Evolutionary conservation across 805 yeast species (phyloP).

Genomic region (Candida ascalaphidarum): DNA sequence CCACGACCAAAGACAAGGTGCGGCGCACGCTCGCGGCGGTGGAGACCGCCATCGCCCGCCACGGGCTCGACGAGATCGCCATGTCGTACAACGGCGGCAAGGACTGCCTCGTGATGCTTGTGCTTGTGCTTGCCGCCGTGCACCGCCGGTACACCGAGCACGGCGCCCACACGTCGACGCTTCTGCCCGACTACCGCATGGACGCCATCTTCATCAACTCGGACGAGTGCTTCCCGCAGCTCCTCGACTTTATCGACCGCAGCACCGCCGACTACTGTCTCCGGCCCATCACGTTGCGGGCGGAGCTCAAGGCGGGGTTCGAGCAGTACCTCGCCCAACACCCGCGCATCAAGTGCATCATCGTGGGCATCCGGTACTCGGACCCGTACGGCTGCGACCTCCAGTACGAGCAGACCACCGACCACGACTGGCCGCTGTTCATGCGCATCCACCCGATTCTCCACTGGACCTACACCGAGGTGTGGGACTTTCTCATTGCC

Average conservation of each 20-base stretch:
- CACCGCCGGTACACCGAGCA: conserved; percentile 12
- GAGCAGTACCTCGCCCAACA: conserved; percentile 45
- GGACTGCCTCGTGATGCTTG: conserved; percentile 86
- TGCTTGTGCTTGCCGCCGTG: conserved; percentile 56
- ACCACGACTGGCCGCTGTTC: conserved; percentile 87
- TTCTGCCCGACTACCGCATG: conserved; percentile 29
- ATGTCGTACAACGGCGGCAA: conserved; percentile 94
- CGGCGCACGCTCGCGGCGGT: conserved; percentile 18
- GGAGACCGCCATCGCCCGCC: conserved; percentile 17
- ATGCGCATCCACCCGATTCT: conserved; percentile 80
- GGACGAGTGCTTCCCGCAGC: conserved; percentile 63
- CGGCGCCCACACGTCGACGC: background rate
- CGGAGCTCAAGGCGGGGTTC: conserved; percentile 62
- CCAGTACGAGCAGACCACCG: conserved; percentile 61
- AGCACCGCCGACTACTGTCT: conserved; percentile 52
- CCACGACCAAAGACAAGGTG: conserved; percentile 19
- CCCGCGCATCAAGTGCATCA: conserved; percentile 56
- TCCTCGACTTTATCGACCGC: conserved; percentile 53
- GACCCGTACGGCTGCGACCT: conserved; percentile 76
- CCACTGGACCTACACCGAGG: conserved; percentile 75
- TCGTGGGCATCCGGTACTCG: conserved; percentile 81
- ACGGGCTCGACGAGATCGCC: conserved; percentile 48
- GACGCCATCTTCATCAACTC: conserved; percentile 69
- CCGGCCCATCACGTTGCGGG: conserved; percentile 34
- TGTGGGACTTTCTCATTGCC: conserved; percentile 74